Base-by-base conservation (phyloP, 495 filamentous ascomycete species). In the Trypethelium eluteriae region DNA sequence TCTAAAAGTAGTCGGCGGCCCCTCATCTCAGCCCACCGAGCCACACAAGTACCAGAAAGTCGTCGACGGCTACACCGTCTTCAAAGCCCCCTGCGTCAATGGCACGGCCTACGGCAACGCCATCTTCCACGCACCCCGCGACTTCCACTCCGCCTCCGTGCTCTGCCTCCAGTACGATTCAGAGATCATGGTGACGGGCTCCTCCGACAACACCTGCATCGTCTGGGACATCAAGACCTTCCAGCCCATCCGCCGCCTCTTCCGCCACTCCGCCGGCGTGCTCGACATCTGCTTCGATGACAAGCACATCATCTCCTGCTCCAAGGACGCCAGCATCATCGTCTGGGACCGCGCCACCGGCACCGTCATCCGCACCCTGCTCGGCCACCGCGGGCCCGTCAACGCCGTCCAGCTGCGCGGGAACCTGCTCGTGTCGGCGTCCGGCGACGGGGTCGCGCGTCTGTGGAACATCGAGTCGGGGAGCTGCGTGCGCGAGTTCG, bases 81-180 rank as follows among this genome's bases (percentile, higher is more conserved):
- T 76, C 50, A 71, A 73, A n/a, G 76, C 77, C 14, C 74, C 78
- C 53, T 82, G 76, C 35, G 4, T 77, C 76, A 70, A 81, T 78
- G 67, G 80, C 78, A 74, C 80, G 76, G 18, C 81, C 76, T 70
- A 74, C 38, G 76, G 76, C 46, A 65, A 76, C 49, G 65, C 18
- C 41, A 77, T 78, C 67, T 78, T 74, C 66, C 69, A 74, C 64
- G 63, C 70, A 3, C 77, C 77, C 7, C 12, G 53, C 53, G 69
- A 78, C 64, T 72, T 91, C 71, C 94, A 98, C 77, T 88, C 86
- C 63, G 91, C 91, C 38, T 96, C 92, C 32, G 93, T 98, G 62
- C 84, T 98, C 39, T 98, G 94, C 74, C 84, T 98, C 39, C 92
- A 96, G 67, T 98, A 92, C 73, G 95, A 98, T 70, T 86, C 94